phyloP scores from a whole-genome alignment of 1,139 yeast species.

The Zygosaccharomyces pseudobailii region DNA sequence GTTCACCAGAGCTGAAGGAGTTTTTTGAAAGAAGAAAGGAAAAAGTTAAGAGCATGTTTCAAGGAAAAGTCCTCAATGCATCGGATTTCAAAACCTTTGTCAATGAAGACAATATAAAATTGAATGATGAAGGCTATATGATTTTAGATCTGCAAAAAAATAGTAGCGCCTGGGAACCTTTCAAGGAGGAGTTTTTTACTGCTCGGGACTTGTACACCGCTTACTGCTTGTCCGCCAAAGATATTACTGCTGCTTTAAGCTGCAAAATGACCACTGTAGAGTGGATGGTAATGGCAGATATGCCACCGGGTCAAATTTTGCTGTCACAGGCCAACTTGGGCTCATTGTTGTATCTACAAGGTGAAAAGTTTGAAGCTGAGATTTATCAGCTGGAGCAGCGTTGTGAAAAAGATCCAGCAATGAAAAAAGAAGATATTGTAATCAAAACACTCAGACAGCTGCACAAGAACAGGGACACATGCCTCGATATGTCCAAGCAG shows the following conservation, averaged over 20 bases:
- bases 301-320: conserved; percentile 59
- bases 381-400: conserved; percentile 26
- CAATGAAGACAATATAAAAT: conserved; percentile 26
- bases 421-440: conserved; percentile 28
- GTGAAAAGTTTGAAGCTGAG: conserved; percentile 61
- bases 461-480: conserved; percentile 37
- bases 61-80: conserved; percentile 17
- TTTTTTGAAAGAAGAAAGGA: conserved; percentile 31
- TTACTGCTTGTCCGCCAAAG: conserved; percentile 62
- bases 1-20: conserved; percentile 32
- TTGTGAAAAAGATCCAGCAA: conserved; percentile 24
- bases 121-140: conserved; percentile 33
- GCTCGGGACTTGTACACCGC: conserved; percentile 70
- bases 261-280: conserved; percentile 64
- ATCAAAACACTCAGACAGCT: conserved; percentile 24
- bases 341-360: conserved; percentile 63
- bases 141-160: conserved; percentile 32
- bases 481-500: conserved; percentile 43
- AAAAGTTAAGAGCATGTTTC: conserved; percentile 16
- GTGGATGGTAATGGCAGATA: conserved; percentile 70
- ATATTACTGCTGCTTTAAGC: conserved; percentile 55
- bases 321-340: conserved; percentile 70
- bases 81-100: conserved; percentile 29
- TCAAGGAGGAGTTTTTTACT: conserved; percentile 68
- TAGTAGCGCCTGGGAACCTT: conserved; percentile 62